Evolutionary conservation across 768 basidiomycete genomes (phyloP).

Genomic region (Termitomyces bulborhizus): DNA sequence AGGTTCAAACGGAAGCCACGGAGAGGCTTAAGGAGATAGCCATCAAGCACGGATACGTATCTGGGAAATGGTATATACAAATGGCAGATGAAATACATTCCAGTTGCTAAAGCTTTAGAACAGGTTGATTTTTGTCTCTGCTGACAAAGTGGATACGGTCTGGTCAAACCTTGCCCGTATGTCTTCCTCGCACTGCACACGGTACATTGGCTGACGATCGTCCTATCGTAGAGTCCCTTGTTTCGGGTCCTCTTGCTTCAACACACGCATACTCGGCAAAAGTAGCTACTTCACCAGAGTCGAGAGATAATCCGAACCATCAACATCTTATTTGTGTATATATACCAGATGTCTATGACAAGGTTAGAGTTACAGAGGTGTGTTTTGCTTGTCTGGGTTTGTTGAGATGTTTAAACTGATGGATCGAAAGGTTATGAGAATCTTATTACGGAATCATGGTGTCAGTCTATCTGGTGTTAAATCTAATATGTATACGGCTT

Average conservation of each 20-base stretch:
- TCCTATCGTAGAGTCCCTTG: conserved; percentile 45
- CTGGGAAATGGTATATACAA: conserved; percentile 58
- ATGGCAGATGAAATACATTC: neutral
- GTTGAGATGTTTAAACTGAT: neutral
- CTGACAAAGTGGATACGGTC: conserved; percentile 56
- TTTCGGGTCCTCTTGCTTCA: conserved; percentile 53
- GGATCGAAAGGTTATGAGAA: conserved; percentile 54
- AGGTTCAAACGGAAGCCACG: conserved; percentile 58
- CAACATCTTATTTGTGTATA: conserved; percentile 71
- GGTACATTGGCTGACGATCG: neutral
- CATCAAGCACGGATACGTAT: conserved; percentile 42
- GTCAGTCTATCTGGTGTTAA: conserved; percentile 64
- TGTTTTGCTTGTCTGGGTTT: neutral
- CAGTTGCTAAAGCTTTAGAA: neutral
- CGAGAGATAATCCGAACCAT: conserved; percentile 35
- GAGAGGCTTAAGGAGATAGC: conserved; percentile 56
- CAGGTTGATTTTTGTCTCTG: conserved; percentile 63
- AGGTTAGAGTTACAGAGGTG: conserved; percentile 50
- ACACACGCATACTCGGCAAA: conserved; percentile 55
- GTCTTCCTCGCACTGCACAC: neutral
- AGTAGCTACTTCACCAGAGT: conserved; percentile 55
- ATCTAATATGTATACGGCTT: conserved; percentile 58
- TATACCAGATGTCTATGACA: conserved; percentile 66
- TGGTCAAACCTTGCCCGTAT: conserved; percentile 60
- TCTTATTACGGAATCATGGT: conserved; percentile 61